These are phyloP conservation scores for Carex parvula DNA, from an alignment of 176 grass and related monocot species.

Conservation along the genomic window DNA sequence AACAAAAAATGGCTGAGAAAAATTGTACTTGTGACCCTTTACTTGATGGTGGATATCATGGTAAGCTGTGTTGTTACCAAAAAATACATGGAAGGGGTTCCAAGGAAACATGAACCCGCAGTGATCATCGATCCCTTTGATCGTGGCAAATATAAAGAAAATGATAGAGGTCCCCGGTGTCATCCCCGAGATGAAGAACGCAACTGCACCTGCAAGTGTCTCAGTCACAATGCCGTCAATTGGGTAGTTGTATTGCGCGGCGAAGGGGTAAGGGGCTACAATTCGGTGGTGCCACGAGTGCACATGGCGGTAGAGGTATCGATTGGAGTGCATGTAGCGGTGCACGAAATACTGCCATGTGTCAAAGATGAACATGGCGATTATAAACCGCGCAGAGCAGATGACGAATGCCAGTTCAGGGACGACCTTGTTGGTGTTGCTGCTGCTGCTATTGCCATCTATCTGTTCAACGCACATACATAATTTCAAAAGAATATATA, in stretches of 20 bases:
- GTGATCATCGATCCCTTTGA: slow-evolving; percentile 35
- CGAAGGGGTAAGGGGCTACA: slow-evolving; percentile 29
- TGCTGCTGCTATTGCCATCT: not conserved
- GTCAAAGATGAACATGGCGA: slow-evolving; percentile 27
- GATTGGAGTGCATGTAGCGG: slow-evolving; percentile 27
- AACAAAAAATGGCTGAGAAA: slow-evolving; percentile 32
- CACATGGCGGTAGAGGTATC: slow-evolving; percentile 22
- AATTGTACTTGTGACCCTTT: slow-evolving; percentile 22
- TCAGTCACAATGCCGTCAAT: slow-evolving; percentile 24
- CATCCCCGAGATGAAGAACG: slow-evolving; percentile 22
- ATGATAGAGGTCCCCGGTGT: not conserved
- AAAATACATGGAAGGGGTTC: slow-evolving; percentile 24
- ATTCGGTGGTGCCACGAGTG: slow-evolving; percentile 36
- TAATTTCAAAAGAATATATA: not conserved
- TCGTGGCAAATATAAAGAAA: slow-evolving; percentile 29
- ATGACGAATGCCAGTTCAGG: not conserved
- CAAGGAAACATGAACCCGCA: slow-evolving; percentile 27
- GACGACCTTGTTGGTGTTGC: not conserved
- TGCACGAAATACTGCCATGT: slow-evolving; percentile 35
- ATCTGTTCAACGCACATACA: not conserved
- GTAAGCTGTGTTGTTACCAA: slow-evolving; percentile 29
- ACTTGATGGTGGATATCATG: slow-evolving; percentile 34
- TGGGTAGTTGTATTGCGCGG: slow-evolving; percentile 37
- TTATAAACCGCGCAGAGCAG: not conserved
- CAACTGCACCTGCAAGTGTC: slow-evolving; percentile 21